Base-by-base conservation (phyloP, 208 protist genomes). In the Wallacemonas sp. region DNA sequence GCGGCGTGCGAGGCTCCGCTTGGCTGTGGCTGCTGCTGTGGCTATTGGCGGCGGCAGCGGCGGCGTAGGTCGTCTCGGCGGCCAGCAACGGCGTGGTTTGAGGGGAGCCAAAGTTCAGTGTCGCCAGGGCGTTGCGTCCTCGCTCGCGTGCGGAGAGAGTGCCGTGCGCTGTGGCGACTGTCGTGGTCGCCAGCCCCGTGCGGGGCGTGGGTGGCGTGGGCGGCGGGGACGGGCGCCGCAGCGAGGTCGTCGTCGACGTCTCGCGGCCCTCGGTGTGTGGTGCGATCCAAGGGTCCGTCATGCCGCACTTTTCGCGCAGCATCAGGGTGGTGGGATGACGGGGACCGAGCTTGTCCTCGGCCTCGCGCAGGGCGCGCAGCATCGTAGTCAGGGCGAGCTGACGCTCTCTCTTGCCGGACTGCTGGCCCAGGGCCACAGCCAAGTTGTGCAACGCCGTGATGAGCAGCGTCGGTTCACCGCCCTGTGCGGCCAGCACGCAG, bases 361-460 rank as follows among this genome's bases (percentile, higher is more conserved):
- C 70, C 61, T 87, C 77, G 0, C 82, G 78, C 23, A 96, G 57
- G 0, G 87, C 87, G 16, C 83, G 80, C 66, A 88, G 81, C 76
- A 96, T 83, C n/a, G 88, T 87, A 0, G 82, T 70, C 39, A 84
- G 67, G 16, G 91, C 83, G 0, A 70, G 81, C 12, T 70, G 69
- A 36, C 76, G 77, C 61, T 82, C 67, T 16, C 71, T 69, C 46
- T 76, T 78, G 46, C 55, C 28, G 26, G 49, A 23, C 52, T 94
- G 87, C 65, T 82, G 73, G 0, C 81, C 86, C n/a, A 93, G 72
- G 1, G 81, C 76, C 11, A 96, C 78, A 7, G 84, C 91, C 1
- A 94, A 65, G 71, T 96, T 96, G 63, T 96, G 91, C 12, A 94
- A 59, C 1, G 91, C 81, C 3, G 88, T 88, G 74, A 92, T 80